These are phyloP conservation scores for Boletus pseudopeckii DNA, from an alignment of 768 basidiomycete species.

Conservation along the genomic window DNA sequence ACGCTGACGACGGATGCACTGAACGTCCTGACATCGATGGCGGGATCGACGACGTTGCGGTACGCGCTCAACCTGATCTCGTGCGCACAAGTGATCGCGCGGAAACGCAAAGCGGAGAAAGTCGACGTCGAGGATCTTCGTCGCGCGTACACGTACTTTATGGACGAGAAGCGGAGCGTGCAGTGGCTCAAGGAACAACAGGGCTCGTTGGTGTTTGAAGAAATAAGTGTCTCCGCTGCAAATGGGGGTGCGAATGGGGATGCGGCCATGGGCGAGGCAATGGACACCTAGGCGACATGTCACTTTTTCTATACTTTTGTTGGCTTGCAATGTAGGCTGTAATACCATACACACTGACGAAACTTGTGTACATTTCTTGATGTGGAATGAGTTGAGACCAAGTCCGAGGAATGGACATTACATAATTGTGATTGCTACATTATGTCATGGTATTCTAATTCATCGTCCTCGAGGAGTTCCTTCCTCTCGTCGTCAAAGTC, in stretches of 20 bases:
- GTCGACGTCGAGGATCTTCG: conserved; percentile 87
- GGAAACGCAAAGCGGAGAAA: conserved; percentile 72
- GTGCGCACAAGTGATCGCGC: conserved; percentile 81
- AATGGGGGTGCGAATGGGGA: conserved; percentile 36
- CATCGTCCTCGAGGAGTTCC: too few relatives aligned
- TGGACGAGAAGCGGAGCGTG: conserved; percentile 90
- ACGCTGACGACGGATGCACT: conserved; percentile 69
- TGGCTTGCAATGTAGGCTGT: background rate
- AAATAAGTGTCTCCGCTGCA: conserved; percentile 41
- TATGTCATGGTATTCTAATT: too few relatives aligned
- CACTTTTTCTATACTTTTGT: background rate
- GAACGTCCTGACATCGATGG: conserved; percentile 85
- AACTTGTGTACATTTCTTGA: too few relatives aligned
- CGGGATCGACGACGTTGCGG: conserved; percentile 82
- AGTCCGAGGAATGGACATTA: too few relatives aligned
- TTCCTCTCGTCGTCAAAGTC: too few relatives aligned
- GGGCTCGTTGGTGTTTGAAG: conserved; percentile 71
- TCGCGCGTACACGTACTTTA: conserved; percentile 83
- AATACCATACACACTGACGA: background rate
- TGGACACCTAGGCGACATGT: conserved; percentile 30
- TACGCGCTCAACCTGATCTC: conserved; percentile 96
- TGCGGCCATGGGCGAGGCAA: conserved; percentile 28
- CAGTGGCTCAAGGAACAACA: conserved; percentile 89
- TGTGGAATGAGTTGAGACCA: too few relatives aligned
- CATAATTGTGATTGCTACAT: too few relatives aligned